These are phyloP conservation scores for Arthrobotrys entomopaga DNA, from an alignment of 2,329 filamentous ascomycete genomes.

Conservation along the genomic window DNA sequence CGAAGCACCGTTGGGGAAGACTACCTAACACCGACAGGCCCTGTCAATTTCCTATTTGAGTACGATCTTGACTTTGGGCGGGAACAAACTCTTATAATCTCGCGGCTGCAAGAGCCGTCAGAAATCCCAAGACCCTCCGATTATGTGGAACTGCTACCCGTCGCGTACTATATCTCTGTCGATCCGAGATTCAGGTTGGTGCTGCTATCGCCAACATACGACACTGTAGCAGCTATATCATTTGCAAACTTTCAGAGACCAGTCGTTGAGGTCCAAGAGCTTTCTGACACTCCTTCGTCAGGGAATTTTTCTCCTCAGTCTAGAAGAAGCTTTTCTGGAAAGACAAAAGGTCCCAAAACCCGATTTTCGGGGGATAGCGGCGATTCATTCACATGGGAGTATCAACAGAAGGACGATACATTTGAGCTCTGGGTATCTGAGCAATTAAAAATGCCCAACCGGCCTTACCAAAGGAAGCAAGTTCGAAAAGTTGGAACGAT, in stretches of 20 bases:
- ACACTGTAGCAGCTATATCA: constrained; percentile 48
- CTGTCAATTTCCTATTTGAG: constrained; percentile 45
- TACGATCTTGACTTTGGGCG: constrained; percentile 50
- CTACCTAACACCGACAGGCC: constrained; percentile 15
- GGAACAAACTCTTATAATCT: constrained; percentile 44
- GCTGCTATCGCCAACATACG: constrained; percentile 33
- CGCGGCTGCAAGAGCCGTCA: constrained; percentile 46
- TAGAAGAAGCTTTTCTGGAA: constrained; percentile 26
- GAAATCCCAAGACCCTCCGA: constrained; percentile 47
- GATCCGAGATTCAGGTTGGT: constrained; percentile 50
- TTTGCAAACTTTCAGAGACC: constrained; percentile 47
- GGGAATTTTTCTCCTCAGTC: constrained; percentile 7
- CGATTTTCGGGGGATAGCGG: constrained; percentile 35
- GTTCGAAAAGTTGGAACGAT: constrained; percentile 44
- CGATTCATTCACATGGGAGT: constrained; percentile 32
- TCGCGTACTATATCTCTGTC: constrained; percentile 52
- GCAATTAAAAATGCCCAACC: constrained; percentile 10
- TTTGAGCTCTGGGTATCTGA: constrained; percentile 51
- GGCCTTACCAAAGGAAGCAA: constrained; percentile 23
- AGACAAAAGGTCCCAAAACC: constrained; percentile 32
- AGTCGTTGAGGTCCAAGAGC: constrained; percentile 30
- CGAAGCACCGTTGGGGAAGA: constrained; percentile 48
- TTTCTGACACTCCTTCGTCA: constrained; percentile 10
- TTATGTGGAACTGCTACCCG: constrained; percentile 42
- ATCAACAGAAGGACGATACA: constrained; percentile 33